Conservation (phyloP, 331 rosid species). For the Malus hybrid region DNA sequence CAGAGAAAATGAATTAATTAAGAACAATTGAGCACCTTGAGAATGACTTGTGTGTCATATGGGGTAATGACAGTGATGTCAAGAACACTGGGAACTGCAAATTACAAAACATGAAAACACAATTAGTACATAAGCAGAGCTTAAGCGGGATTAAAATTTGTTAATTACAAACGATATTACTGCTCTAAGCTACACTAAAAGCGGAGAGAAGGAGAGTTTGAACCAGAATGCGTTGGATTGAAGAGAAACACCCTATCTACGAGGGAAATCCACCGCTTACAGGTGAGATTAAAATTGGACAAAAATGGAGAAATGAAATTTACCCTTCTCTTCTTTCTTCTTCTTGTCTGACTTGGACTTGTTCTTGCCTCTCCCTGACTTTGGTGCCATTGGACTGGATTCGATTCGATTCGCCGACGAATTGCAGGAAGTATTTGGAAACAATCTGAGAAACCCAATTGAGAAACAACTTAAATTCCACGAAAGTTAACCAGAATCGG, state of each 20-base stretch:
- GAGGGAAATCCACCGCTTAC: no score
- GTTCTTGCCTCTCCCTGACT: constrained; percentile 67
- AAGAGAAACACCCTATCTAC: no score
- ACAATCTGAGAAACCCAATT: constrained; percentile 4
- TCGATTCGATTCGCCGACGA: neutral
- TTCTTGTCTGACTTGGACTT: constrained; percentile 73
- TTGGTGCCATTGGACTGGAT: constrained; percentile 58
- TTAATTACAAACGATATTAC: no score
- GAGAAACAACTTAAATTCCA: neutral
- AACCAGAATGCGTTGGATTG: no score
- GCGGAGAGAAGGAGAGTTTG: no score
- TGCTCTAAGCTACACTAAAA: no score
- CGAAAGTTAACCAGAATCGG: neutral
- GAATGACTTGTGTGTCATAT: constrained; percentile 50
- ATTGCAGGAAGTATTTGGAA: neutral
- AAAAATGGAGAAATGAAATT: neutral
- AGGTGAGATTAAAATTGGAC: no score
- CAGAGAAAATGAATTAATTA: neutral
- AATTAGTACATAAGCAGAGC: neutral
- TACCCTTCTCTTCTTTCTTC: constrained; percentile 92
- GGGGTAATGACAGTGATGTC: constrained; percentile 68
- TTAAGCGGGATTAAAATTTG: no score
- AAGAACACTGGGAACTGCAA: constrained; percentile 56
- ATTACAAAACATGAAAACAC: neutral
- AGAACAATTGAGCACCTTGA: constrained; percentile 43